Percentiles rank a stretch among this genome's conserved stretches.
Conservation (phyloP, 805 yeast genomes). For the Candida glaebosa region DNA sequence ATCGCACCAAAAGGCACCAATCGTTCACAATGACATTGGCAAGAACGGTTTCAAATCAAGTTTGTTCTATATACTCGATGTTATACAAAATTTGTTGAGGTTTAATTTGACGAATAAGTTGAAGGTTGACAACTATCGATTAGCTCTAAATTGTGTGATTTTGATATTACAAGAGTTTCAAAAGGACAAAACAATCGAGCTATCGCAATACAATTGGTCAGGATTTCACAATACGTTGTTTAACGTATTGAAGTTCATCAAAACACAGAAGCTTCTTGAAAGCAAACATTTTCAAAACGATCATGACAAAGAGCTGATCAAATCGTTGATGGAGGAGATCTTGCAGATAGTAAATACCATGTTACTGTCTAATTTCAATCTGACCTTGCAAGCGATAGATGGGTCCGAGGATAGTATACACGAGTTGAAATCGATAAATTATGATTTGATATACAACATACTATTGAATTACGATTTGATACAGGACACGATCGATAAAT, state of each 20-base stretch:
- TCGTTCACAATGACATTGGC: constrained; percentile 24
- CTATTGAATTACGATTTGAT: constrained; percentile 21
- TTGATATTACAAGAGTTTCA: constrained; percentile 19
- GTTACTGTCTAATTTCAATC: constrained; percentile 17
- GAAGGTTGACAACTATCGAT: constrained; percentile 26
- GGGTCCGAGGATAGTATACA: constrained; percentile 6
- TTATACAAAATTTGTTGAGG: constrained; percentile 25
- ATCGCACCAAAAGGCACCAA: constrained; percentile 37
- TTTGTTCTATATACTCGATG: constrained; percentile 31
- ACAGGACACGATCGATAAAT: constrained; percentile 4
- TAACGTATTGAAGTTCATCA: constrained; percentile 27
- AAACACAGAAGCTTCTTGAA: constrained; percentile 15
- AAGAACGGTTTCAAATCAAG: constrained; percentile 25
- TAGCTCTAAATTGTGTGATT: constrained; percentile 24
- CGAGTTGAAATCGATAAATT: constrained; percentile 21
- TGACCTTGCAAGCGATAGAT: constrained; percentile 12
- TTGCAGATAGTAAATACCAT: constrained; percentile 17
- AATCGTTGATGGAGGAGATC: constrained; percentile 23
- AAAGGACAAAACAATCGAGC: constrained; percentile 12
- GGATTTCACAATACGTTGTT: constrained; percentile 31
- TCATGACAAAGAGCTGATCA: constrained; percentile 10
- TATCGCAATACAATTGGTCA: constrained; percentile 30
- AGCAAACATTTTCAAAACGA: constrained; percentile 13
- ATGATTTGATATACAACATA: constrained; percentile 27
- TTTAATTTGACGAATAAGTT: constrained; percentile 38